Base-by-base conservation (phyloP, 2,329 filamentous ascomycete species). In the Raffaelea ambrosiae region DNA sequence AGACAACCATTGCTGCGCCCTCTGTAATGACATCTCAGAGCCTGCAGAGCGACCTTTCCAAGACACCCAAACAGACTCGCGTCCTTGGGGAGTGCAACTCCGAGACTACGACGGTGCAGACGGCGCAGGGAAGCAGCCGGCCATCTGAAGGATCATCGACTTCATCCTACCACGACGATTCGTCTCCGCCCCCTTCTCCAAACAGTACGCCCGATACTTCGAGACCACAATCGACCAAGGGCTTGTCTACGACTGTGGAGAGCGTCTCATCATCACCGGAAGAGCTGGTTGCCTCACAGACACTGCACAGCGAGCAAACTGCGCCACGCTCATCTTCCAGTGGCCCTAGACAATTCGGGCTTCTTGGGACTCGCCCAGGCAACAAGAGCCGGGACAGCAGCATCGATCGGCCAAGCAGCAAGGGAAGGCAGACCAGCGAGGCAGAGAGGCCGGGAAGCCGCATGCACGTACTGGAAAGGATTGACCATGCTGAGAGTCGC, bases 201-300 rank as follows among this genome's bases (percentile, higher is more conserved):
- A 58, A 59, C 1, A 67, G 64, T 4, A 71, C 67, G 0, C 67
- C 67, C 4, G 65, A 68, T 43, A 70, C 64, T 7, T 70, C 67
- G 5, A 58, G 67, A n/a, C 67, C 68, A 3, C 68, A 70, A 45
- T 69, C 66, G 5, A 57, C 61, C 10, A 66, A 64, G 50, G 67
- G 62, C n/a, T 19, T 54, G 5, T 47, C 59, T 8, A 51, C 57
- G 1, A 48, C 55, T 4, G 40, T 52, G 0, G 61, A 59, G 7
- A 51, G 56, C 9, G 5, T 52, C 2, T 7, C 26, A 29, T 29
- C 26, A 13, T 29, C 26, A 29, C 26, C 31, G 31, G 2, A 53
- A 49, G 29, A 50, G 42, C 10, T 29, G 26, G 26, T 29, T 29
- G 26, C 26, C 26, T 7, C 26, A 29, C 7, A 29, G 26, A 7